Conservation (phyloP, 768 basidiomycete genomes). For the Strobilomyces confusus region DNA sequence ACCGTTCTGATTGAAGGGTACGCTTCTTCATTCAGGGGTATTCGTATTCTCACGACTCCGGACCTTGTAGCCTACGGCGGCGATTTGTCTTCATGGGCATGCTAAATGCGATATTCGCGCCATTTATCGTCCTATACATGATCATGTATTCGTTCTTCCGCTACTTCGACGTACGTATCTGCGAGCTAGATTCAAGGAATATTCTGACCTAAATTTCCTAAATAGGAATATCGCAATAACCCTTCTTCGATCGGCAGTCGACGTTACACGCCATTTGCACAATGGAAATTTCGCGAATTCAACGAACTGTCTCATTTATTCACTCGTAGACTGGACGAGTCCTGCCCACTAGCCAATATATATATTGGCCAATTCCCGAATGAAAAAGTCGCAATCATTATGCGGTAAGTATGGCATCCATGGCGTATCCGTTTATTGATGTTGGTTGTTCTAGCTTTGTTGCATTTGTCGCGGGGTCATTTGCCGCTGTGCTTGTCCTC, state of each 20-base stretch:
- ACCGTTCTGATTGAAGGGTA: conserved; percentile 79
- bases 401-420: conserved; percentile 58
- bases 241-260: conserved; percentile 92
- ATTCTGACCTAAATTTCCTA: background rate
- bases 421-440: background rate
- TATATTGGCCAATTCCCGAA: conserved; percentile 99
- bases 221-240: conserved; percentile 96
- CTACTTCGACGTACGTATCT: conserved; percentile 84
- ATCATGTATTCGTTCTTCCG: conserved; percentile 99
- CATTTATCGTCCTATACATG: conserved; percentile 95
- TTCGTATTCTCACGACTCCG: background rate
- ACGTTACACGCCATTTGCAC: conserved; percentile 89
- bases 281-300: conserved; percentile 99
- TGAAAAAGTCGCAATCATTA: conserved; percentile 82
- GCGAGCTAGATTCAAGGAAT: background rate
- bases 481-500: conserved; percentile 90
- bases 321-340: conserved; percentile 77
- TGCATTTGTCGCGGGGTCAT: conserved; percentile 94
- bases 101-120: conserved; percentile 91
- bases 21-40: conserved; percentile 21
- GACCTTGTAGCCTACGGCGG: conserved; percentile 56
- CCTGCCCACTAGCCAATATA: conserved; percentile 86
- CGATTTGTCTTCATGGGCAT: conserved; percentile 97
- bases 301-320: conserved; percentile 97
- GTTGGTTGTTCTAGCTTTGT: conserved; percentile 63